Conservation (phyloP, 805 yeast genomes). For the Pichia exigua region DNA sequence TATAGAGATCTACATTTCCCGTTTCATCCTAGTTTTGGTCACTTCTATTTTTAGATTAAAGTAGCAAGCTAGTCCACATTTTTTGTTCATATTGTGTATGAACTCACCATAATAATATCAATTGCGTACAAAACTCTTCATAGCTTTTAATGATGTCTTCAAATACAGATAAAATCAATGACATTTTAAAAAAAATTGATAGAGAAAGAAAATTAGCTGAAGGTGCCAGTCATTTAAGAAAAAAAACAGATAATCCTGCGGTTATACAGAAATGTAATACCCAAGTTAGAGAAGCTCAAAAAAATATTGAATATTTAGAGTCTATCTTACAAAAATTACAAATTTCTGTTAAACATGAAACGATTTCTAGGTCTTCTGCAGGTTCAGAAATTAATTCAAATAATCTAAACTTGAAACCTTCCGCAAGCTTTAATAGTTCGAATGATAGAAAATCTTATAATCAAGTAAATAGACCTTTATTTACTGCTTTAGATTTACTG, state of each 20-base stretch:
- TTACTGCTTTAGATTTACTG: conserved; percentile 69
- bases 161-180: conserved; percentile 38
- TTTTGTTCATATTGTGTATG: neutral
- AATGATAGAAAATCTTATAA: neutral
- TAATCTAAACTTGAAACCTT: neutral
- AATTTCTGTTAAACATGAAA: neutral
- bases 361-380: conserved; percentile 4
- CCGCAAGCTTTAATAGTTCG: neutral
- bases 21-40: neutral
- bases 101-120: neutral
- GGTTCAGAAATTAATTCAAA: conserved; percentile 1
- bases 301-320: conserved; percentile 82
- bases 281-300: conserved; percentile 83
- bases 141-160: conserved; percentile 3
- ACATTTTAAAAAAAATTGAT: conserved; percentile 78
- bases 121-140: neutral
- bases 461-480: conserved; percentile 33
- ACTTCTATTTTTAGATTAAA: neutral
- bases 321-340: conserved; percentile 62
- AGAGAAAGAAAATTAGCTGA: conserved; percentile 81
- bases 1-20: neutral
- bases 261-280: conserved; percentile 89
- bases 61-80: neutral
- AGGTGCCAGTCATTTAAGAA: conserved; percentile 77
- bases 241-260: conserved; percentile 66